Percentiles rank a stretch among this genome's conserved stretches.
phyloP scores from a whole-genome alignment of 768 basidiomycete species.

The Termitomyces titanicus region DNA sequence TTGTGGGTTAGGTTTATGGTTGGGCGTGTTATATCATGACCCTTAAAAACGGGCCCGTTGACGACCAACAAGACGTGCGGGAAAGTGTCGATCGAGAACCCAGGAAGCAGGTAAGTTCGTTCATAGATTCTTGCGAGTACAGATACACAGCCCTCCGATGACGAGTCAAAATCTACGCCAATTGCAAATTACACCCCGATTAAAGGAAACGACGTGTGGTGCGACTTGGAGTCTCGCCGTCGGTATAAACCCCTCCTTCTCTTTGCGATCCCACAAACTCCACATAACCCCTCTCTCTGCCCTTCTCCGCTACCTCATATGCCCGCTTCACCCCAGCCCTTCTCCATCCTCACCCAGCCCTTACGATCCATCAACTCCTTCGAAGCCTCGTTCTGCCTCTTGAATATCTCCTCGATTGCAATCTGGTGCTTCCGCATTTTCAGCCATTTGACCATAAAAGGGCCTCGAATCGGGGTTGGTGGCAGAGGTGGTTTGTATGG shows the following conservation, averaged over 20 bases:
- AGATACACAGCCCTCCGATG: too few relatives aligned
- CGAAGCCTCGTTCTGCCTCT: constrained; percentile 56
- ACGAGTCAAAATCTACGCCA: too few relatives aligned
- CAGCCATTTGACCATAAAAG: constrained; percentile 77
- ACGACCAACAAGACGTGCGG: too few relatives aligned
- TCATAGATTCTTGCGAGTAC: too few relatives aligned
- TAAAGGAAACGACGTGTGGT: not conserved
- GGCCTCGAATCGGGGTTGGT: constrained; percentile 38
- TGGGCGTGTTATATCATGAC: too few relatives aligned
- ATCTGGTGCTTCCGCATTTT: constrained; percentile 48
- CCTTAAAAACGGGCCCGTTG: too few relatives aligned
- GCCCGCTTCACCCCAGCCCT: constrained; percentile 38
- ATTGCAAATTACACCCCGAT: not conserved
- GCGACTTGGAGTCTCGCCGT: constrained; percentile 12
- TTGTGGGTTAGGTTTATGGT: too few relatives aligned
- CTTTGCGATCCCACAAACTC: constrained; percentile 55
- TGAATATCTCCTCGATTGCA: constrained; percentile 40
- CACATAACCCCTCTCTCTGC: constrained; percentile 58
- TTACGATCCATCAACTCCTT: constrained; percentile 50
- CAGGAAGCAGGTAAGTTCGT: too few relatives aligned
- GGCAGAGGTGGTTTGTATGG: constrained; percentile 25
- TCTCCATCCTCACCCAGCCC: constrained; percentile 52
- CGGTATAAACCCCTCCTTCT: constrained; percentile 1
- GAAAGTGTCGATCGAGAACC: too few relatives aligned
- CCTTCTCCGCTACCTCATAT: constrained; percentile 45